Percentiles rank a stretch among this genome's conserved stretches.
Evolutionary conservation across 805 yeast species (phyloP).

Genomic region (Danielozyma ontarioensis): DNA sequence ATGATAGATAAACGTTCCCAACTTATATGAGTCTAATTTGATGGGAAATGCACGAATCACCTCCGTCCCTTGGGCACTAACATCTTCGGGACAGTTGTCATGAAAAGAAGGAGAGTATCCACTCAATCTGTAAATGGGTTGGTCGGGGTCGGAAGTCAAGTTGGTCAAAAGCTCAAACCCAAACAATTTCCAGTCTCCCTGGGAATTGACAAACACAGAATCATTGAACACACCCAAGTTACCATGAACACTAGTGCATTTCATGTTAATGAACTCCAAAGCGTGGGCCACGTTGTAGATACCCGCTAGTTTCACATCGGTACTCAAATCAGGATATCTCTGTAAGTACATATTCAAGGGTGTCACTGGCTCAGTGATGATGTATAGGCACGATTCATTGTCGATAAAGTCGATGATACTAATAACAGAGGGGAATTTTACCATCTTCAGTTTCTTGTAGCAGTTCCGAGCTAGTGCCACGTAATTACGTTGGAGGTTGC

Average conservation of each 20-base stretch:
- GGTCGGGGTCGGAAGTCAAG: slow-evolving; percentile 41
- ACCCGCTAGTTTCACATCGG: slow-evolving; percentile 47
- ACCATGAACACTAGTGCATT: slow-evolving; percentile 59
- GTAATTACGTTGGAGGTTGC: slow-evolving; percentile 17
- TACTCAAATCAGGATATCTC: slow-evolving; percentile 21
- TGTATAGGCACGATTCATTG: slow-evolving; percentile 49
- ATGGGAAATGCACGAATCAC: slow-evolving; percentile 29
- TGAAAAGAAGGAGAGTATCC: slow-evolving; percentile 16
- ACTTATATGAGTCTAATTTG: slow-evolving; percentile 59
- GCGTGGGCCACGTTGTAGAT: slow-evolving; percentile 51
- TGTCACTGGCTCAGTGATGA: slow-evolving; percentile 62
- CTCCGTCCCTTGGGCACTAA: slow-evolving; percentile 39
- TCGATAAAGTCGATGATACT: slow-evolving; percentile 60
- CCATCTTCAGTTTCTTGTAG: slow-evolving; percentile 43
- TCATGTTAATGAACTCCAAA: slow-evolving; percentile 52
- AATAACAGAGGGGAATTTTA: slow-evolving; percentile 68
- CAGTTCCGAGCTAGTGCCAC: slow-evolving; percentile 32
- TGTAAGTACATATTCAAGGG: slow-evolving; percentile 44
- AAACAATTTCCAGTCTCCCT: slow-evolving; percentile 81
- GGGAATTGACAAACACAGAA: slow-evolving; percentile 56
- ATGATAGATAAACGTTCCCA: slow-evolving; percentile 51
- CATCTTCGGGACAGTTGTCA: slow-evolving; percentile 44
- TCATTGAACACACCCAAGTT: slow-evolving; percentile 41
- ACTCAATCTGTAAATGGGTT: slow-evolving; percentile 36
- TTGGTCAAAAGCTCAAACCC: slow-evolving; percentile 70